A percentile compares a stretch with the other conserved stretches of the same genome.
These are phyloP conservation scores for Cryptosporidium canis DNA, from an alignment of 169 alveolate species.

Conservation along the genomic window DNA sequence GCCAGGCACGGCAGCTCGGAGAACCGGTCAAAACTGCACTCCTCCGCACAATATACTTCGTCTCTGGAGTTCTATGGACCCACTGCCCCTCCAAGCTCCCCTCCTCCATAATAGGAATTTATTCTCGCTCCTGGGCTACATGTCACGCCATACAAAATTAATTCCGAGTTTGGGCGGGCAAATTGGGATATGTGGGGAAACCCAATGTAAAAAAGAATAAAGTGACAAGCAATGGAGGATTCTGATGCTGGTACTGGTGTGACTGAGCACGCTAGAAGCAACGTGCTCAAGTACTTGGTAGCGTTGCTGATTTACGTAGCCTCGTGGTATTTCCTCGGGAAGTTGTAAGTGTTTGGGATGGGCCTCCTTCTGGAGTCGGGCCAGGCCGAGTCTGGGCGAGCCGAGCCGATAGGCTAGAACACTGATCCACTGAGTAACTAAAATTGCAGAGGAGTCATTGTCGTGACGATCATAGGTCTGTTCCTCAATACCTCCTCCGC, in stretches of 20 bases:
- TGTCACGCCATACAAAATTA: neutral
- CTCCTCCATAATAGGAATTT: neutral
- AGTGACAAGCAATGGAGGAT: neutral
- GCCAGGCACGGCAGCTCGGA: too few species aligned
- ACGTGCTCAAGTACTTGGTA: neutral
- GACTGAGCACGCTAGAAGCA: neutral
- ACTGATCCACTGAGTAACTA: neutral
- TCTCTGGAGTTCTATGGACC: neutral
- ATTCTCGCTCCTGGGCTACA: neutral
- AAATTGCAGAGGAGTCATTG: constrained; percentile 24
- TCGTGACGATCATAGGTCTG: constrained; percentile 31
- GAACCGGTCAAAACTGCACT: neutral
- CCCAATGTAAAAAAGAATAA: neutral
- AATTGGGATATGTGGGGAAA: neutral
- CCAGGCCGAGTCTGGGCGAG: neutral
- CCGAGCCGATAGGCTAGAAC: neutral
- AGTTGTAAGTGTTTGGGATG: constrained; percentile 59
- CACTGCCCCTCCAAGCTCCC: neutral
- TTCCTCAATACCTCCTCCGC: constrained; percentile 48
- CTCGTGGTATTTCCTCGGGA: constrained; percentile 15
- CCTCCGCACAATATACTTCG: neutral
- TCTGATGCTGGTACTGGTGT: neutral
- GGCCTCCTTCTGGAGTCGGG: neutral
- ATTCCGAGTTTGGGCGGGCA: neutral
- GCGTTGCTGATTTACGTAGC: neutral